These are phyloP conservation scores for Nelumbo lutea DNA, from an alignment of 164 flowering plant genomes.

Conservation along the genomic window DNA sequence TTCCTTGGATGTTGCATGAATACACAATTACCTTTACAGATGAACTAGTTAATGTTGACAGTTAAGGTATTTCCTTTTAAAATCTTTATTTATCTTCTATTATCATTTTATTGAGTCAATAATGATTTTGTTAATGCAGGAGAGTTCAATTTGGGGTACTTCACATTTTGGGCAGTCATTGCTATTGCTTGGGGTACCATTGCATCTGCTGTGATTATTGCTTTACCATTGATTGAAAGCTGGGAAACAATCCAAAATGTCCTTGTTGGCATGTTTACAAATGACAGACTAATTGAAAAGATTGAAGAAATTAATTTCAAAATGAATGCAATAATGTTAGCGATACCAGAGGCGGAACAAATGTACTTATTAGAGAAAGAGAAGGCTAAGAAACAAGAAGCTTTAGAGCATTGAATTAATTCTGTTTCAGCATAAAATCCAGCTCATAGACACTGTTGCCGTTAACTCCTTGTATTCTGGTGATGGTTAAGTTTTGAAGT, in stretches of 20 bases:
- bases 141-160: conserved; percentile 69
- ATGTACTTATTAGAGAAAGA: conserved; percentile 26
- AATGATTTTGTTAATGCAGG: conserved; percentile 38
- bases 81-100: not conserved
- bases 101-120: not conserved
- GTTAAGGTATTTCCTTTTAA: not conserved
- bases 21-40: too few species aligned
- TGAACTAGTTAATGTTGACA: not conserved
- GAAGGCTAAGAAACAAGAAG: conserved; percentile 30
- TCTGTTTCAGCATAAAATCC: not conserved
- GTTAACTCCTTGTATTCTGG: too few species aligned
- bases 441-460: not conserved
- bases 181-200: conserved; percentile 94
- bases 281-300: conserved; percentile 65
- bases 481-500: too few species aligned
- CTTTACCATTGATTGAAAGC: conserved; percentile 76
- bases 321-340: conserved; percentile 45
- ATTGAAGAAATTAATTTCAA: conserved; percentile 61
- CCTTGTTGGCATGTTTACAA: conserved; percentile 76
- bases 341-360: conserved; percentile 64
- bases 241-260: conserved; percentile 65
- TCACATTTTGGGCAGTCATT: conserved; percentile 89
- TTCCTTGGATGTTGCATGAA: not conserved
- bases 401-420: conserved; percentile 16
- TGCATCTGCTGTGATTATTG: conserved; percentile 76